Percentiles rank a stretch among this genome's conserved stretches.
phyloP scores from a whole-genome alignment of 2,329 filamentous ascomycete genomes.

The Corynespora cassiicola region DNA sequence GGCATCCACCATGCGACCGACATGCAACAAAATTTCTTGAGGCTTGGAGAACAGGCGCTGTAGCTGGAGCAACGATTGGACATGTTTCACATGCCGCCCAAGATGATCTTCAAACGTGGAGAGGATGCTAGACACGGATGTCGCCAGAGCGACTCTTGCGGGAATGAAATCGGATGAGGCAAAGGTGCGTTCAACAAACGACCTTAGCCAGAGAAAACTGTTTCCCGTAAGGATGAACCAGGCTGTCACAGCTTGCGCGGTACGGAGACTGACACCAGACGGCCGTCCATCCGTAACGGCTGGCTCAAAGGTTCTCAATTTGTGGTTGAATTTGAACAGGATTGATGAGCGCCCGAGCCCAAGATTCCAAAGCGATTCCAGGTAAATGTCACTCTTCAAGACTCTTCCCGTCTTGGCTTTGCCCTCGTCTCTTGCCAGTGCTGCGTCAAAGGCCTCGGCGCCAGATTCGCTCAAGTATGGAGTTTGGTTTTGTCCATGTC shows the following conservation, averaged over 20 bases:
- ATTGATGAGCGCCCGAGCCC: constrained; percentile 75
- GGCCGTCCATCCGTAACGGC: constrained; percentile 53
- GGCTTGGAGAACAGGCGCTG: constrained; percentile 51
- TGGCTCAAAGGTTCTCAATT: constrained; percentile 59
- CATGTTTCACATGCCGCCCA: constrained; percentile 26
- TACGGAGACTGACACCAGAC: constrained; percentile 57
- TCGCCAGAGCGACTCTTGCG: constrained; percentile 50
- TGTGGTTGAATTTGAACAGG: constrained; percentile 69
- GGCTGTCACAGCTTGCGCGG: constrained; percentile 60
- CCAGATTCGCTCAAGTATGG: constrained; percentile 74
- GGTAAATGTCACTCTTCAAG: constrained; percentile 43
- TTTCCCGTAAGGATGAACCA: constrained; percentile 49
- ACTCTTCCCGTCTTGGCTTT: constrained; percentile 45
- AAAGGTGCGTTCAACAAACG: constrained; percentile 46
- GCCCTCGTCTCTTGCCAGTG: constrained; percentile 52
- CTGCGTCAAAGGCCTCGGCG: constrained; percentile 69
- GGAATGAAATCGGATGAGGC: constrained; percentile 41
- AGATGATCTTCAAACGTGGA: constrained; percentile 50
- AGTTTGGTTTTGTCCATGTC: constrained; percentile 50
- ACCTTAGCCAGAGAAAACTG: constrained; percentile 40
- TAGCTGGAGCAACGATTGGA: constrained; percentile 49
- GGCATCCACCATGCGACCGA: constrained; percentile 56
- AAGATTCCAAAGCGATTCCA: constrained; percentile 67
- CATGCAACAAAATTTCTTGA: constrained; percentile 60
- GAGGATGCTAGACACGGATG: constrained; percentile 47